Evolutionary conservation across 2,329 filamentous ascomycete genomes (phyloP).

Genomic region (Microsporum ferrugineum): DNA sequence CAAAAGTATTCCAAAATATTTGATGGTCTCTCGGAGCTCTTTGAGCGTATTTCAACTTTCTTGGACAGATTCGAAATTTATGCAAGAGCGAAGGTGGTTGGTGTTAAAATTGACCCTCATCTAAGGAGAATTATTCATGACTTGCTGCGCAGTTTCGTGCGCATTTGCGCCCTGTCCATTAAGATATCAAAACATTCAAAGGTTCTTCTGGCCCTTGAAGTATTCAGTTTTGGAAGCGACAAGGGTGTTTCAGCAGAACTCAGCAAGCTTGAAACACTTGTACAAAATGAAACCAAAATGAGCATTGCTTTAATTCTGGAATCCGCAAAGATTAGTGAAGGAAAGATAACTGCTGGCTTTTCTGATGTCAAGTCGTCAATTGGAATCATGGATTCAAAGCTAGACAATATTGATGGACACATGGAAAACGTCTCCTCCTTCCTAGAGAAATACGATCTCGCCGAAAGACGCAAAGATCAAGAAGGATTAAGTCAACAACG

Average conservation of each 20-base stretch:
- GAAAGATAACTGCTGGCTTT: constrained; percentile 13
- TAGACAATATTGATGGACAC: constrained; percentile 10
- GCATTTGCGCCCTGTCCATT: constrained; percentile 20
- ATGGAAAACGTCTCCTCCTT: constrained; percentile 8
- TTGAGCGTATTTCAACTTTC: constrained; percentile 20
- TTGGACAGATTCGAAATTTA: constrained; percentile 21
- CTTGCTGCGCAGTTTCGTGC: constrained; percentile 19
- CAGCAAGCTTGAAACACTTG: constrained; percentile 16
- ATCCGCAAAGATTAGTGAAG: constrained; percentile 19
- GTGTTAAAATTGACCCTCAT: constrained; percentile 17
- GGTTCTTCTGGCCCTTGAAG: constrained; percentile 18
- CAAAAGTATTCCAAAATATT: constrained; percentile 23
- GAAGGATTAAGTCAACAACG: constrained; percentile 8
- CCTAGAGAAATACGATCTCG: constrained; percentile 6
- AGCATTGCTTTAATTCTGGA: constrained; percentile 19
- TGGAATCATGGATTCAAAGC: constrained; percentile 9
- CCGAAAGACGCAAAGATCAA: constrained; percentile 9
- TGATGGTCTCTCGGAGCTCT: constrained; percentile 19
- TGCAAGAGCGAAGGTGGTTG: constrained; percentile 15
- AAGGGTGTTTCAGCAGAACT: constrained; percentile 21
- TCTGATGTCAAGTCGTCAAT: constrained; percentile 10
- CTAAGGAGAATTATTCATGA: constrained; percentile 21
- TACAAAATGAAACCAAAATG: constrained; percentile 21
- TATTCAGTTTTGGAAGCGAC: constrained; percentile 21
- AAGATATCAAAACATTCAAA: constrained; percentile 19